Conservation (phyloP, 129 eudicot genomes). For the Scalesia atractyloides region DNA sequence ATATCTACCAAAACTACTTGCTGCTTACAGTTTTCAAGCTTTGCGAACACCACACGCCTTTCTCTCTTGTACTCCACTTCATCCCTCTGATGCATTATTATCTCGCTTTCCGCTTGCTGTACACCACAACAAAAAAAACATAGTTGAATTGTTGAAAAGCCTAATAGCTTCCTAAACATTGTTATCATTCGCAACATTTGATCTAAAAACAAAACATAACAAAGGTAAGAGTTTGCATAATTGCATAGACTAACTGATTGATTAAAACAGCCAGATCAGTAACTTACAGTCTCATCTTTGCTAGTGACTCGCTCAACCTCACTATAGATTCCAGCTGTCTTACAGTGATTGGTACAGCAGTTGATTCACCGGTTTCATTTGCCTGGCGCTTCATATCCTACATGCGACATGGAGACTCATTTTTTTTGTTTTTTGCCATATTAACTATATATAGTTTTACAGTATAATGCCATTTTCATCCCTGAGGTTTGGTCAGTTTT, state of each 20-base stretch:
- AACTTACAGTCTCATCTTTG: slow-evolving; percentile 93
- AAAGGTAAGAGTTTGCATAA: neutral
- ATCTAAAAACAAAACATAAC: slow-evolving; percentile 41
- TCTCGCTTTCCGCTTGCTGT: slow-evolving; percentile 94
- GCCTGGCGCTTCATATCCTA: slow-evolving; percentile 96
- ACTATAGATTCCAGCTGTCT: slow-evolving; percentile 98
- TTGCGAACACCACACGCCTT: slow-evolving; percentile 71
- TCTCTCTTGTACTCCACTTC: slow-evolving; percentile 97
- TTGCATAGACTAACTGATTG: too few relatives aligned
- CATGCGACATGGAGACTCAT: slow-evolving; percentile 8
- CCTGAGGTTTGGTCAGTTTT: too few relatives aligned
- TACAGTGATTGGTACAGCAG: slow-evolving; percentile 96
- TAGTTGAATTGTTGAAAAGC: slow-evolving; percentile 78
- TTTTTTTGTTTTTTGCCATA: neutral
- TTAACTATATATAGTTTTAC: neutral
- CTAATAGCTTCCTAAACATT: slow-evolving; percentile 77
- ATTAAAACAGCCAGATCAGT: neutral
- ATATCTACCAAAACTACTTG: too few relatives aligned
- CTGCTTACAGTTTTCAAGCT: slow-evolving; percentile 26
- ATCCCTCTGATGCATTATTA: slow-evolving; percentile 93
- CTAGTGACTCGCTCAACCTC: slow-evolving; percentile 92
- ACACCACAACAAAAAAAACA: slow-evolving; percentile 16
- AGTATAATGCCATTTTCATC: neutral
- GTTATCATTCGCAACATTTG: slow-evolving; percentile 72
- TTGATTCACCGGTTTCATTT: slow-evolving; percentile 91